Base-by-base conservation (phyloP, 352 stramenopile genomes). In the Phytophthora sp. region DNA sequence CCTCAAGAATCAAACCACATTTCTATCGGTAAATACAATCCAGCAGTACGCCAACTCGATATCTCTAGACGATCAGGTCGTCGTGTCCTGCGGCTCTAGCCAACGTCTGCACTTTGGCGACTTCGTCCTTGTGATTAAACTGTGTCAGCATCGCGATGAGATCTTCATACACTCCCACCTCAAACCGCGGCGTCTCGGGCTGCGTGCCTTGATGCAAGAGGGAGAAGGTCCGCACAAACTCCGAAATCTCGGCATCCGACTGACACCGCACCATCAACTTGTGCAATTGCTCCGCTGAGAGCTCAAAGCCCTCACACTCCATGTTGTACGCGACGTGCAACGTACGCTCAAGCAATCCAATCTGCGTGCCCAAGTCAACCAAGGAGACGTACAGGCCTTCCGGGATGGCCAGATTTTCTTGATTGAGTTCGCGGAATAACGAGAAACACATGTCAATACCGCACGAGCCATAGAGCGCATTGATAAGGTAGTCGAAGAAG, bases 321-420 rank as follows among this genome's bases (percentile, higher is more conserved):
- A 94, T 94, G 53, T 94, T 89, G 71, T 89, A 91, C 13, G 86
- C 86, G 18, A 94, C 44, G 50, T 90, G 77, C 45, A 94, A 69
- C 13, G 86, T 90, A 30, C 84, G 80, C 58, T 89, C 76, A 20
- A 91, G 71, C 41, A 93, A 73, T 12, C 83, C 83, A 30, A 74
- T 73, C 11, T 69, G 65, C 8, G 77, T 91, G 33, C 86, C 86
- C n/a, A 89, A 59, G 12, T 74, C 66, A 38, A 93, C 59, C 23
- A 94, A 71, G 41, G 86, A 67, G 21, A 57, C 47, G 69, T 92
- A 94, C 55, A 93, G 66, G 1, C 77, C 80, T 61, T 81, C 54
- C 0, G 85, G 83, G 47, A 91, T 83, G 2, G 47, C 7, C 11
- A 91, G 15, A 15, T 77, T 69, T 2, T 74, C 64, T 45, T 57